phyloP scores from a whole-genome alignment of 495 filamentous ascomycete species.

The Aspergillus affinis region DNA sequence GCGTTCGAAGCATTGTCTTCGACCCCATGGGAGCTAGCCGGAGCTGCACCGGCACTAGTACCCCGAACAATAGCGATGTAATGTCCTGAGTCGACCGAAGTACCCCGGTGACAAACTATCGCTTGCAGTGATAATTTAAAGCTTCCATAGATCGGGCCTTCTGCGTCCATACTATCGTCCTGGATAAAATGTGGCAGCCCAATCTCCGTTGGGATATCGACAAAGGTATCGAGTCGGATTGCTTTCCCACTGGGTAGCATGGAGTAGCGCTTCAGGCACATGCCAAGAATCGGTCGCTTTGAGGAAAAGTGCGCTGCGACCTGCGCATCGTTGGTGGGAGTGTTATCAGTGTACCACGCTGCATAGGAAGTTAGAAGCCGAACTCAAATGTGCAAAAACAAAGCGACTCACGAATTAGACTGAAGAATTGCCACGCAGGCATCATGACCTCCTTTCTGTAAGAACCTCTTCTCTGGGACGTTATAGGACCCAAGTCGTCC shows the following conservation, averaged over 20 bases:
- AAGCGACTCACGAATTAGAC: constrained; percentile 66
- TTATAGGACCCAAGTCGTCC: constrained; percentile 32
- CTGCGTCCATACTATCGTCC: constrained; percentile 65
- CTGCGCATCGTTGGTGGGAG: constrained; percentile 65
- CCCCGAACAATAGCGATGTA: constrained; percentile 83
- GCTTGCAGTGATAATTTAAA: constrained; percentile 91
- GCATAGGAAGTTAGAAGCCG: constrained; percentile 36
- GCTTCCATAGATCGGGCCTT: constrained; percentile 67
- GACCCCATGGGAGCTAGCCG: constrained; percentile 51
- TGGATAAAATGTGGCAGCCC: constrained; percentile 86
- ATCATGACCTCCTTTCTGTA: constrained; percentile 85
- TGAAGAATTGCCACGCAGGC: constrained; percentile 98
- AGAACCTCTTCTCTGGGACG: constrained; percentile 40
- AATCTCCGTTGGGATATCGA: constrained; percentile 92
- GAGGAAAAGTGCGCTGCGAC: constrained; percentile 71
- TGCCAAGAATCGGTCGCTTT: constrained; percentile 79
- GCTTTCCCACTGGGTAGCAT: constrained; percentile 67
- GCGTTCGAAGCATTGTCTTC: constrained; percentile 54
- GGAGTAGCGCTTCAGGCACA: constrained; percentile 89
- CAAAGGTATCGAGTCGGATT: constrained; percentile 68
- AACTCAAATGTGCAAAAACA: background rate
- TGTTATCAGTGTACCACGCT: constrained; percentile 70
- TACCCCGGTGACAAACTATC: constrained; percentile 86
- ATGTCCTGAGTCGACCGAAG: constrained; percentile 86
- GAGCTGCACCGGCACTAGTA: constrained; percentile 40